Percentiles rank a stretch among this genome's conserved stretches.
Evolutionary conservation across 805 yeast species (phyloP).

Genomic region (Osmozyma mogii): DNA sequence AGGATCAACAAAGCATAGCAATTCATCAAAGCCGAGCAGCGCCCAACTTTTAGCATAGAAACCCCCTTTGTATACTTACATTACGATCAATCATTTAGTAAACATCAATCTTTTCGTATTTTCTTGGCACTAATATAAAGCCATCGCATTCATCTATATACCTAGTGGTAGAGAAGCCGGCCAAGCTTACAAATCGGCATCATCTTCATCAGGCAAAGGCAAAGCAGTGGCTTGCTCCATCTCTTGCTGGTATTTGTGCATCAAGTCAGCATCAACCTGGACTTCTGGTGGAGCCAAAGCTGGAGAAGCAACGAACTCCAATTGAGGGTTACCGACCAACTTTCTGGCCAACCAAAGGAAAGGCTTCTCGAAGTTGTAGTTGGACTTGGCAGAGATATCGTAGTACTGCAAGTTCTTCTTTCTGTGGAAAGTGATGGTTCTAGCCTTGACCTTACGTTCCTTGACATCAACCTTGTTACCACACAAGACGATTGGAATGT

Average conservation of each 20-base stretch:
- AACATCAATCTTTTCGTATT: neutral
- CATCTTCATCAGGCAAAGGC: conserved; percentile 99
- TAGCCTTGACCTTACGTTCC: conserved; percentile 99
- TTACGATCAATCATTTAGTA: conserved; percentile 4
- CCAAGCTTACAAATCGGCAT: conserved; percentile 80
- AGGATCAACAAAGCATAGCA: conserved; percentile 7
- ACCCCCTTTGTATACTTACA: neutral
- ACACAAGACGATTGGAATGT: conserved; percentile 97
- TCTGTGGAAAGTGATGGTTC: conserved; percentile 99
- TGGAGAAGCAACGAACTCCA: conserved; percentile 98
- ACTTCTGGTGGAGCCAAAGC: conserved; percentile 99
- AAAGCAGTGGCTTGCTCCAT: conserved; percentile 99
- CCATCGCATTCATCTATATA: conserved; percentile 3
- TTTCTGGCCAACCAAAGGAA: conserved; percentile 99
- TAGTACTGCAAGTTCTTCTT: conserved; percentile 99
- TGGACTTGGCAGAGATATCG: conserved; percentile 99
- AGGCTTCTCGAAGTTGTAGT: conserved; percentile 99
- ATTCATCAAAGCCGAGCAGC: conserved; percentile 9
- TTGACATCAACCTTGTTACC: conserved; percentile 99
- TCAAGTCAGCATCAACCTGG: conserved; percentile 89
- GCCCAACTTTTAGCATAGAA: conserved; percentile 5
- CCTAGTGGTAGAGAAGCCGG: neutral
- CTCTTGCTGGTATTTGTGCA: conserved; percentile 98
- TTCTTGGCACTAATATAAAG: neutral
- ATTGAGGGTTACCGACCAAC: conserved; percentile 94